Base-by-base conservation (phyloP, 257 asterid genomes). In the Cinchona pubescens region DNA sequence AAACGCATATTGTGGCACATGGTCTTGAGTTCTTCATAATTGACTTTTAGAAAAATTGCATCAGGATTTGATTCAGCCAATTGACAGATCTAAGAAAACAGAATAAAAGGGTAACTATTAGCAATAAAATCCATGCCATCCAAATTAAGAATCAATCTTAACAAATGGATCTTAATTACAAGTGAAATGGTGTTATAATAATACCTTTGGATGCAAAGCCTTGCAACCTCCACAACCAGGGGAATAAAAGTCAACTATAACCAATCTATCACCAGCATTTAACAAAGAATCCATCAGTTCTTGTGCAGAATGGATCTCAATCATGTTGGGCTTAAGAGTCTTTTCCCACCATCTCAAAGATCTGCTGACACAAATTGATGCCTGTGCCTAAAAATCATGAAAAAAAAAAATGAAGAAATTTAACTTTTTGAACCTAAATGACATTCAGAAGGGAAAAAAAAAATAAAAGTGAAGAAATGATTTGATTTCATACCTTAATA, bases 141-240 rank as follows among this genome's bases (percentile, higher is more conserved):
- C 56, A 25, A 11, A 60, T 30, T 12, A 21, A 43, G 35, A 29
- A 23, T 25, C 15, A 66, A 13, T 32, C 48, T 67, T 12, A 11
- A 14, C 0, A 40, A 7, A 5, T 0, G 25, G 11, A n/a, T 51
- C 19, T 18, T 25, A 9, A 27, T 32, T 27, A 5, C 29, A 15
- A 42, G 56, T 0, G 55, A 30, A 46, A 7, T 18, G 5, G 7
- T 40, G 45, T 64, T 34, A 38, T 27, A 8, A 19, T 7, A 45
- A 37, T 80, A 94, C 98, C 97, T 92, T 94, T 3, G 97, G 97
- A 76, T 94, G 96, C 87, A 92, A 80, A 71, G 97, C 80, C 79
- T 87, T 94, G 88, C 98, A 94, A 40, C 97, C 97, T 5, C 97
- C 98, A 89, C 98, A 94, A 23, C 95, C 97, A 73, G 97, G 98